Evolutionary conservation across 179 eudicot species (phyloP), one percentile per base, ranked within the genome.

Genomic region (Beta macrorhiza): DNA sequence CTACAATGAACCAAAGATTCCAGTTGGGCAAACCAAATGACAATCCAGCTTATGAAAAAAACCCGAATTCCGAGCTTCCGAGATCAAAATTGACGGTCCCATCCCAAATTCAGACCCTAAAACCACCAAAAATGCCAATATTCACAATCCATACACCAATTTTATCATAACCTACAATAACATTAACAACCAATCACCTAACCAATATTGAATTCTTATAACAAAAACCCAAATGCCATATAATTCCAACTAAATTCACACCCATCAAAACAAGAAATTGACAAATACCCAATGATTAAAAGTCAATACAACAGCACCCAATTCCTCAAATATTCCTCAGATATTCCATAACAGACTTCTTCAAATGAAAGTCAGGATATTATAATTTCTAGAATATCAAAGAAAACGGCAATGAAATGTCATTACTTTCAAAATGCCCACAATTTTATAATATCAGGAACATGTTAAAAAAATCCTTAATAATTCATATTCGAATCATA

Each of bases 31-130:
- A 59, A 77, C 65, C 82, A 80, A 52, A 72, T 44, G 53, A 63
- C 44, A 79, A 76, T 75, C 57, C 45, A 83, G 76, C 79, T 57
- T 53, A 75, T 75, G 81, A 11, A 53, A 51, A 72, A 70, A 74
- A 77, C 63, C 52, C 5, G 62, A 71, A 72, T 69, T 78, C 84
- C 78, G 65, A 70, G 72, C 19, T 76, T 76, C 70, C 82, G 42
- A 67, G 37, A 82, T 84, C 59, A 67, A 82, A 57, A 55, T 22
- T 32, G 83, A 80, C 14, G 70, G 25, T 78, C 84, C 89, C 89
- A 87, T 86, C 68, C 84, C 86, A 83, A 79, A 80, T 47, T 73
- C 76, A 81, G 75, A 81, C 87, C 87, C 84, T 78, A 84, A 45
- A 74, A 42, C 68, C 82, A 81, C 67, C 81, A 78, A 80, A 78